Conservation (phyloP, 129 eudicot genomes). For the Centaurea solstitialis region DNA sequence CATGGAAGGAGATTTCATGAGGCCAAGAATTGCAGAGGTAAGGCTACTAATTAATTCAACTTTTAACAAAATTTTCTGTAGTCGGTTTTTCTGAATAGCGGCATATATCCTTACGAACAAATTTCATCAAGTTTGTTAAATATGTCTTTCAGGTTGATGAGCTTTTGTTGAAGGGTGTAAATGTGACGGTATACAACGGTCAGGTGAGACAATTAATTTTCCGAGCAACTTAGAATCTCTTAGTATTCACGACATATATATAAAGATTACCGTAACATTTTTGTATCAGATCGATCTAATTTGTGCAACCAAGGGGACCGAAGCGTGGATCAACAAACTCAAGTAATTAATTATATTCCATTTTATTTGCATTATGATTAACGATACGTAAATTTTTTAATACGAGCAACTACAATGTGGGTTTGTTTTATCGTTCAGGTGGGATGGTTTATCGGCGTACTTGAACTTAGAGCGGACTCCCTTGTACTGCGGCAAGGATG, state of each 20-base stretch:
- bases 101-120: neutral
- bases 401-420: neutral
- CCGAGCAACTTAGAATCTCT: neutral
- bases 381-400: neutral
- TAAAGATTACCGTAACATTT: neutral
- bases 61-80: neutral
- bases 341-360: constrained; percentile 40
- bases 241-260: no score
- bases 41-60: neutral
- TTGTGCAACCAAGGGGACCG: constrained; percentile 61
- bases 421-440: constrained; percentile 30
- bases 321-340: constrained; percentile 63
- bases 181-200: constrained; percentile 56
- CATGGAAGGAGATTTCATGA: constrained; percentile 54
- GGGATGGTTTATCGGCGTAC: constrained; percentile 46
- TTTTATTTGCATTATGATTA: neutral
- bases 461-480: constrained; percentile 38
- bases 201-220: constrained; percentile 32
- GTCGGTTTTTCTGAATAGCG: neutral
- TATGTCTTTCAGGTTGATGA: constrained; percentile 43
- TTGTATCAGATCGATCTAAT: constrained; percentile 52
- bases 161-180: constrained; percentile 49
- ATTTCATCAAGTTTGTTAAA: neutral
- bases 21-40: constrained; percentile 57
- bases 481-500: constrained; percentile 36